These are phyloP conservation scores for Ambispora gerdemannii DNA, from an alignment of 192 early-diverging fungal genomes.

Conservation along the genomic window DNA sequence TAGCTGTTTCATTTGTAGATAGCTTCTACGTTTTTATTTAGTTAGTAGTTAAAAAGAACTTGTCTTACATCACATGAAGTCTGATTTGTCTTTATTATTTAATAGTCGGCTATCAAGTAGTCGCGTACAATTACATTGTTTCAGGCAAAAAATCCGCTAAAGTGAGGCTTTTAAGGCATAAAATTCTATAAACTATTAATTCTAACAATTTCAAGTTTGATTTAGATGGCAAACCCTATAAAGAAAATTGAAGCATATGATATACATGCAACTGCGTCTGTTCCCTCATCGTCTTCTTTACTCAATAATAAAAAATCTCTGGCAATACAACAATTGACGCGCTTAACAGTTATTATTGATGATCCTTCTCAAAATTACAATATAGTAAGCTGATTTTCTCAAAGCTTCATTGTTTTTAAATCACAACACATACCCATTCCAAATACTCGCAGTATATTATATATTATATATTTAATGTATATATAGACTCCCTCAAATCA, in stretches of 20 bases:
- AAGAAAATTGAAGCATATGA: constrained; percentile 36
- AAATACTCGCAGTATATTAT: not conserved
- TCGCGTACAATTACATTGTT: constrained; percentile 52
- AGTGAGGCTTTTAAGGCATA: constrained; percentile 6
- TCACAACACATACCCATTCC: not conserved
- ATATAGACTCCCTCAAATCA: constrained; percentile 35
- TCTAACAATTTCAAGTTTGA: constrained; percentile 5
- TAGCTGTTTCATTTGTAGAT: too few relatives aligned
- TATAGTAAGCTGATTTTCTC: constrained; percentile 40
- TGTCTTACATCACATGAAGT: too few relatives aligned
- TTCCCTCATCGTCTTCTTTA: constrained; percentile 7
- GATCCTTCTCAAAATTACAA: constrained; percentile 56
- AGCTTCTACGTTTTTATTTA: too few relatives aligned
- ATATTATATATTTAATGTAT: not conserved
- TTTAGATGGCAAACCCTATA: constrained; percentile 37
- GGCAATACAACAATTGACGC: constrained; percentile 51
- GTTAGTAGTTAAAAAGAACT: too few relatives aligned
- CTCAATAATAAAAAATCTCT: constrained; percentile 5
- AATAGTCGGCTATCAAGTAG: constrained; percentile 57
- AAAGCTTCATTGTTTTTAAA: not conserved
- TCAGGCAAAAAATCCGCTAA: constrained; percentile 44
- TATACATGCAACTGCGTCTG: not conserved
- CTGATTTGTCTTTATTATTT: not conserved
- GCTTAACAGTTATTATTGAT: constrained; percentile 57
- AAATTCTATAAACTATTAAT: not conserved